Evolutionary conservation across 2,329 filamentous ascomycete genomes (phyloP).

Genomic region (Pseudogymnoascus sp.): DNA sequence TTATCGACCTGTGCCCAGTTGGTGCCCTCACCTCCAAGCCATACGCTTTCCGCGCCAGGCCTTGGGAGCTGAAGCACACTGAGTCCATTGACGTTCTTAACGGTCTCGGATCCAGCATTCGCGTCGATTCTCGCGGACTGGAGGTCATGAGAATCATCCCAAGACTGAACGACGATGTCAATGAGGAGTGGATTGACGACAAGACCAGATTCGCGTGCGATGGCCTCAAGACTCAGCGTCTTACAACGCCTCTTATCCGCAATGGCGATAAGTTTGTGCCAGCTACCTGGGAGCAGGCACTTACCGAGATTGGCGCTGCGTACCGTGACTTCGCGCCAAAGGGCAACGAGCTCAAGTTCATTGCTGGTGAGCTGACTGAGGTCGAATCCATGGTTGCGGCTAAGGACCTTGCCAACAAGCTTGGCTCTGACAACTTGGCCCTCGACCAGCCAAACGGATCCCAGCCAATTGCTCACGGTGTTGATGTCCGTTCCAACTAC

Average conservation of each 20-base stretch:
- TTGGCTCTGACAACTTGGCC: slow-evolving; percentile 91
- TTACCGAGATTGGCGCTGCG: slow-evolving; percentile 75
- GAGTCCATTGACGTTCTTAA: slow-evolving; percentile 94
- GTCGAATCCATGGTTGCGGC: slow-evolving; percentile 90
- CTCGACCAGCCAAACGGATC: slow-evolving; percentile 81
- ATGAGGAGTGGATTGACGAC: slow-evolving; percentile 99
- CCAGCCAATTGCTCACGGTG: slow-evolving; percentile 78
- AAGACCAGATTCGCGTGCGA: slow-evolving; percentile 96
- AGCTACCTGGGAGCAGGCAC: slow-evolving; percentile 88
- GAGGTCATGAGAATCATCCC: slow-evolving; percentile 95
- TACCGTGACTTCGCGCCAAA: slow-evolving; percentile 72
- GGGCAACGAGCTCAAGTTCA: slow-evolving; percentile 90
- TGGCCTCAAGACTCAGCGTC: slow-evolving; percentile 87
- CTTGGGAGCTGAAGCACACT: slow-evolving; percentile 94
- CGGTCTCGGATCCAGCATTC: slow-evolving; percentile 86
- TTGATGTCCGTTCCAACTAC: slow-evolving; percentile 91
- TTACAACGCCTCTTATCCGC: slow-evolving; percentile 86
- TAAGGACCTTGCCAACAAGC: slow-evolving; percentile 94
- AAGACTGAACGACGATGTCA: slow-evolving; percentile 91
- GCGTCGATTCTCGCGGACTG: slow-evolving; percentile 83
- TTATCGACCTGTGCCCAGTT: slow-evolving; percentile 96
- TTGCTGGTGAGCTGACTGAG: slow-evolving; percentile 85
- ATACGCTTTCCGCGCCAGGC: slow-evolving; percentile 91
- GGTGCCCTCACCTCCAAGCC: slow-evolving; percentile 95
- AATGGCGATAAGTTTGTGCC: slow-evolving; percentile 86